phyloP scores from a whole-genome alignment of 768 basidiomycete species.

The Udeniomyces megalosporus region DNA sequence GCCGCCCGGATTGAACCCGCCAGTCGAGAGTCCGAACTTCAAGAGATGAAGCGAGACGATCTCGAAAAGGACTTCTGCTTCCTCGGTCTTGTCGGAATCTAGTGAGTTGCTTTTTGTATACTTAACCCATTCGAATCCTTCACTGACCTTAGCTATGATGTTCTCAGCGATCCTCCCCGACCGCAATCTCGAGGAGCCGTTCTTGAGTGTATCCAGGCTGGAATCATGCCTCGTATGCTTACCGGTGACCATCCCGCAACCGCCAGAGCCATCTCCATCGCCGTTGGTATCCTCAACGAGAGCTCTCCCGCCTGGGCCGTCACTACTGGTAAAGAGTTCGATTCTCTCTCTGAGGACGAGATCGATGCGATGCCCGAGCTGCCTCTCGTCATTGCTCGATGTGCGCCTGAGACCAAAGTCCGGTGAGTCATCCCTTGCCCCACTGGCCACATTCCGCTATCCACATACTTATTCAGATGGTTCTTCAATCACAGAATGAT shows the following conservation, averaged over 20 bases:
- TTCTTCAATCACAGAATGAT: slow-evolving; percentile 32
- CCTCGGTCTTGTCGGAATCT: slow-evolving; percentile 42
- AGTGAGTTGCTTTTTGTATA: slow-evolving; percentile 14
- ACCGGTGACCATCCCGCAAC: slow-evolving; percentile 42
- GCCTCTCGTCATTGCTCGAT: slow-evolving; percentile 45
- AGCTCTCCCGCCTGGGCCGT: slow-evolving; percentile 24
- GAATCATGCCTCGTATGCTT: slow-evolving; percentile 39
- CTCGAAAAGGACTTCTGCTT: slow-evolving; percentile 39
- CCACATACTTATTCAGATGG: no score
- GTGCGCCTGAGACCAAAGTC: slow-evolving; percentile 39
- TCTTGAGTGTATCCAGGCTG: slow-evolving; percentile 38
- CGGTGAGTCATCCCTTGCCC: slow-evolving; percentile 15
- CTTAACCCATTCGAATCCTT: not conserved
- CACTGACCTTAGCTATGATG: not conserved
- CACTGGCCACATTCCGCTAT: no score
- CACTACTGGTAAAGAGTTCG: slow-evolving; percentile 38
- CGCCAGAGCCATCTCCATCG: slow-evolving; percentile 39
- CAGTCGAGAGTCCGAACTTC: slow-evolving; percentile 25
- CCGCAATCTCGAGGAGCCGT: slow-evolving; percentile 42
- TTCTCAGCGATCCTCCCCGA: slow-evolving; percentile 37
- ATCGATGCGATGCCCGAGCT: slow-evolving; percentile 37
- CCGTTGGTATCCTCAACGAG: slow-evolving; percentile 36
- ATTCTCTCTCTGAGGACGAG: slow-evolving; percentile 40
- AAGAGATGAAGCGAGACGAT: slow-evolving; percentile 31
- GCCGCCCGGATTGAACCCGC: slow-evolving; percentile 27